These are phyloP conservation scores for Hymenotorrendiella dingleyae DNA, from an alignment of 2,329 filamentous ascomycete genomes.

Conservation along the genomic window DNA sequence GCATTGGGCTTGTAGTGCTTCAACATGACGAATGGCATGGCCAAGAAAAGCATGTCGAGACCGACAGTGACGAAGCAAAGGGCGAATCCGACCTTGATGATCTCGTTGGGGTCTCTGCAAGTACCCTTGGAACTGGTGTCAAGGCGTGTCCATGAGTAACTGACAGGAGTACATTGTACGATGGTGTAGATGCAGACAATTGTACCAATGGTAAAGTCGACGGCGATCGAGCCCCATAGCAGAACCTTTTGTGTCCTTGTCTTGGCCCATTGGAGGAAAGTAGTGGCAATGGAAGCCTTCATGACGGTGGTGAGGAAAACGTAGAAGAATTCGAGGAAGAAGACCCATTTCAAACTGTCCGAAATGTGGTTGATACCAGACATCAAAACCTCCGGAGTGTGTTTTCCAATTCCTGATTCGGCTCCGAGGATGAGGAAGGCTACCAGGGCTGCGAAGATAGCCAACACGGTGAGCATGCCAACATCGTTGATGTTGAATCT, in stretches of 20 bases:
- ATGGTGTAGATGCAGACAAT: constrained; percentile 13
- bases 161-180: constrained; percentile 16
- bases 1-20: constrained; percentile 5
- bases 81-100: constrained; percentile 16
- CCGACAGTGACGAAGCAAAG: constrained; percentile 17
- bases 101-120: constrained; percentile 9
- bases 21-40: constrained; percentile 91
- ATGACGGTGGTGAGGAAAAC: constrained; percentile 18
- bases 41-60: constrained; percentile 45
- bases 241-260: constrained; percentile 10
- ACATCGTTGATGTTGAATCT: constrained; percentile 17
- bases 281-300: constrained; percentile 19
- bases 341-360: constrained; percentile 13
- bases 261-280: constrained; percentile 15
- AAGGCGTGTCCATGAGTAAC: constrained; percentile 13
- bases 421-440: constrained; percentile 14
- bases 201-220: constrained; percentile 13
- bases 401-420: constrained; percentile 14
- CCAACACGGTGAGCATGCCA: constrained; percentile 14
- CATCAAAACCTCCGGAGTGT: constrained; percentile 5
- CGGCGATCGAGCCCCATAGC: constrained; percentile 12
- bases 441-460: constrained; percentile 8
- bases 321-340: constrained; percentile 20
- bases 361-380: neutral
- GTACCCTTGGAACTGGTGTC: constrained; percentile 14